Evolutionary conservation across 1,284 basidiomycete species (phyloP).

Genomic region (Pterula multifida): DNA sequence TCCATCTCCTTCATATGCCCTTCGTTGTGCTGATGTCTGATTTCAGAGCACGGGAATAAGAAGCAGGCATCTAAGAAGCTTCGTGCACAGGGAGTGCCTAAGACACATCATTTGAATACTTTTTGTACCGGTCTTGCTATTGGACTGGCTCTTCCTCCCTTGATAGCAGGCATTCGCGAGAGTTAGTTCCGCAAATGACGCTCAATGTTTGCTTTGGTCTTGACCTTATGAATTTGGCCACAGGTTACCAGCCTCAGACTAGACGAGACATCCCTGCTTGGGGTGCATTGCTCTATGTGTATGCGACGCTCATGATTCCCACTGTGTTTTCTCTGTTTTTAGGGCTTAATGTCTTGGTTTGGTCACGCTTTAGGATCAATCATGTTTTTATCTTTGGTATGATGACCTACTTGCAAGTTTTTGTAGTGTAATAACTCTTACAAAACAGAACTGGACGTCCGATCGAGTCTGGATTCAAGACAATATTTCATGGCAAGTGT

Average conservation of each 20-base stretch:
- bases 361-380: conserved; percentile 72
- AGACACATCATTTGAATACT: conserved; percentile 67
- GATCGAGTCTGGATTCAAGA: conserved; percentile 67
- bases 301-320: conserved; percentile 67
- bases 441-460: conserved; percentile 57
- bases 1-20: background rate
- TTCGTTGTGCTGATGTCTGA: too few relatives aligned
- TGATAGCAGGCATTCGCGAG: conserved; percentile 55
- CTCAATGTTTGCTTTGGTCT: too few relatives aligned
- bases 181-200: too few relatives aligned
- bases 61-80: conserved; percentile 70
- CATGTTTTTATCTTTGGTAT: conserved; percentile 85
- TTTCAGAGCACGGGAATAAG: conserved; percentile 71
- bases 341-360: conserved; percentile 72
- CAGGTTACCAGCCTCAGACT: conserved; percentile 52
- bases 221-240: background rate
- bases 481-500: conserved; percentile 68
- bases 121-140: conserved; percentile 70
- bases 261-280: conserved; percentile 55
- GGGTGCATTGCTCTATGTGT: conserved; percentile 71
- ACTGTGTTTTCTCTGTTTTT: conserved; percentile 71
- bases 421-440: background rate
- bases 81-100: conserved; percentile 39
- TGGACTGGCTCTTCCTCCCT: conserved; percentile 71
- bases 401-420: background rate